These are phyloP conservation scores for Microbotryomycetes sp. DNA, from an alignment of 1,284 basidiomycete species.

Conservation along the genomic window DNA sequence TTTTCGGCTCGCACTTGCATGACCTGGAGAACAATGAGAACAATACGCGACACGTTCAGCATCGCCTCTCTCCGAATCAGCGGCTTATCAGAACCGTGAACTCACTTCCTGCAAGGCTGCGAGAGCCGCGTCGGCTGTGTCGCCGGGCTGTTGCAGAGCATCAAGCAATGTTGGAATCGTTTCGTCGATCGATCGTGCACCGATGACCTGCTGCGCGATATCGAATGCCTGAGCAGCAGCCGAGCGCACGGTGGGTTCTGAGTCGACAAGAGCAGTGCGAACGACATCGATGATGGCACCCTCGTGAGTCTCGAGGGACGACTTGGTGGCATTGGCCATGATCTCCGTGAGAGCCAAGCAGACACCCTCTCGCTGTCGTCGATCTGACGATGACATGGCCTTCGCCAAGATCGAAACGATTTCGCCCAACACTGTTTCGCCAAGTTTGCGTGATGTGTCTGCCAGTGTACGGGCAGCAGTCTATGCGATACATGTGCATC, in stretches of 20 bases:
- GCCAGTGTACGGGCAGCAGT: conserved; percentile 77
- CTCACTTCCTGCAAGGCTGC: conserved; percentile 76
- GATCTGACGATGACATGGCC: conserved; percentile 55
- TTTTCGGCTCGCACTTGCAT: conserved; percentile 69
- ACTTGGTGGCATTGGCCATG: conserved; percentile 78
- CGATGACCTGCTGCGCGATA: conserved; percentile 80
- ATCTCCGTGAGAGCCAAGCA: conserved; percentile 83
- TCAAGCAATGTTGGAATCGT: conserved; percentile 93
- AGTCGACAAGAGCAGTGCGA: conserved; percentile 77
- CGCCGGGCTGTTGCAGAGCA: conserved; percentile 83
- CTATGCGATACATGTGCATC: conserved; percentile 43
- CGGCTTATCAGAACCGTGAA: conserved; percentile 1
- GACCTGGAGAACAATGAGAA: conserved; percentile 23
- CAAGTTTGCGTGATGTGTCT: conserved; percentile 92
- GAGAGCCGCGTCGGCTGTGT: conserved; percentile 88
- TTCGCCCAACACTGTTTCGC: conserved; percentile 83
- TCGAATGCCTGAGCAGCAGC: conserved; percentile 95
- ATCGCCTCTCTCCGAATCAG: conserved; percentile 42
- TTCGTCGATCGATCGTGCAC: conserved; percentile 86
- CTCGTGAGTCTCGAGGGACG: conserved; percentile 83
- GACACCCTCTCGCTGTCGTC: conserved; percentile 76
- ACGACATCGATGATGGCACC: conserved; percentile 82
- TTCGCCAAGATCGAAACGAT: conserved; percentile 41
- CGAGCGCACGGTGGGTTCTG: conserved; percentile 74
- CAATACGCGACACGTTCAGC: not conserved